Evolutionary conservation across 106 monocot genomes (phyloP).

Genomic region (Phalaenopsis aphrodite): DNA sequence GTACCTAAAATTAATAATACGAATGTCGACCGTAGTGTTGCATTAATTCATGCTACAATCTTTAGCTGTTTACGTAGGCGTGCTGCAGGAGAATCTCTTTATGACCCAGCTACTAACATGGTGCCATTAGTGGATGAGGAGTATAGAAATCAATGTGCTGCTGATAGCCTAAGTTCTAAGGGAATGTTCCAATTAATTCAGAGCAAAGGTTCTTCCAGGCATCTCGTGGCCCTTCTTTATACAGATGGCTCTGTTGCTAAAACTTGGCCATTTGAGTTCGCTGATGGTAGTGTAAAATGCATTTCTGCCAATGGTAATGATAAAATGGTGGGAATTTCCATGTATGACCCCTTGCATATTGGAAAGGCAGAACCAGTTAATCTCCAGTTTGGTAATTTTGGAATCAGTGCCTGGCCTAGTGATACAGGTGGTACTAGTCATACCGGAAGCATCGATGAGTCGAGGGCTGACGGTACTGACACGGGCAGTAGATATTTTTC

Average conservation of each 20-base stretch:
- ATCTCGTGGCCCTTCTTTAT: slow-evolving; percentile 79
- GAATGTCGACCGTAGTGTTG: slow-evolving; percentile 89
- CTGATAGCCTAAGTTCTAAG: slow-evolving; percentile 72
- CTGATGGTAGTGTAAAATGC: slow-evolving; percentile 12
- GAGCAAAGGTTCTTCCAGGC: slow-evolving; percentile 68
- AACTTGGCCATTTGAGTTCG: slow-evolving; percentile 56
- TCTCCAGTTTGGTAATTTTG: slow-evolving; percentile 80
- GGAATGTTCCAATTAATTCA: slow-evolving; percentile 91
- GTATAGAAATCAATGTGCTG: slow-evolving; percentile 68
- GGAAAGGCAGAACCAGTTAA: slow-evolving; percentile 56
- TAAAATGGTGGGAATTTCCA: slow-evolving; percentile 39
- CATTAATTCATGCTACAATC: slow-evolving; percentile 82
- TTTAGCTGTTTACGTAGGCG: slow-evolving; percentile 79
- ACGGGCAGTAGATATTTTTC: slow-evolving; percentile 59
- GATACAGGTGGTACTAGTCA: slow-evolving; percentile 76
- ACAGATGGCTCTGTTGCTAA: slow-evolving; percentile 82
- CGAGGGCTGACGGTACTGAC: slow-evolving; percentile 50
- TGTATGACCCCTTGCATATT: slow-evolving; percentile 60
- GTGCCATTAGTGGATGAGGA: slow-evolving; percentile 64
- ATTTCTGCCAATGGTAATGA: slow-evolving; percentile 13
- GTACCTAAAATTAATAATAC: slow-evolving; percentile 97
- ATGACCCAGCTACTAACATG: slow-evolving; percentile 73
- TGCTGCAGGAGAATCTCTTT: slow-evolving; percentile 46
- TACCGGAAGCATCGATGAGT: slow-evolving; percentile 63
- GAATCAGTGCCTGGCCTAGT: slow-evolving; percentile 84